Evolutionary conservation across 495 filamentous ascomycete genomes (phyloP), one percentile per base, ranked within the genome.

Genomic region (Aspergillus cavernicola): DNA sequence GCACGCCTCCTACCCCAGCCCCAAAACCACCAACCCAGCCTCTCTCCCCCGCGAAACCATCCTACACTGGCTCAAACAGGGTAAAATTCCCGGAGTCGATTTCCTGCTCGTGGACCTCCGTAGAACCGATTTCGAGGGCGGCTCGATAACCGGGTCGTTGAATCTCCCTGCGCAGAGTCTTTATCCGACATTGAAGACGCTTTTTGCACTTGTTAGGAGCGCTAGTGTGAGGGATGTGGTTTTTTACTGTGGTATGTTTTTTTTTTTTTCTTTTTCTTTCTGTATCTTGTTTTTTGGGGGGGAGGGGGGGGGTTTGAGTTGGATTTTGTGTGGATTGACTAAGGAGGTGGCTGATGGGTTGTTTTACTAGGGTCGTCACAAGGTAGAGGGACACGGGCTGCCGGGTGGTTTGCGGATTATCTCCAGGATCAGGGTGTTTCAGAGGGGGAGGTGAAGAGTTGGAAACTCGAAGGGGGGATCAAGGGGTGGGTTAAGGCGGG

Each of bases 81-180:
- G 68, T 28, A 69, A 68, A 43, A 33, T 56, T n/a, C 45, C 68
- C 1, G 76, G 75, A 1, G 67, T 70, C 52, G 74, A 80, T 52
- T 88, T 80, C 55, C 55, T 87, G 1, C 70, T 89, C 12, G 77
- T 88, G 12, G 85, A 88, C 58, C 56, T 89, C 24, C 73, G 85
- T 7, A 70, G 84, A 9, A 79, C 62, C 7, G 85, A 88, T 55
- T 79, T 80, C 49, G 81, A 85, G 73, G 87, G 86, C 23, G 86
- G 86, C 16, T 86, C 84, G 1, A 86, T 90, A 48, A 72, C 67
- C 31, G 77, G 77, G 10, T 86, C 85, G 6, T 69, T 90, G 63
- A 90, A 89, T 61, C 76, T 90, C 4, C 86, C 86, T 1, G 85
- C 85, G 1, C 85, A 89, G 57, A 83, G 74, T 56, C 68, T 89